Conservation (phyloP, 2,329 filamentous ascomycete species). For the Hypocreales sp. region DNA sequence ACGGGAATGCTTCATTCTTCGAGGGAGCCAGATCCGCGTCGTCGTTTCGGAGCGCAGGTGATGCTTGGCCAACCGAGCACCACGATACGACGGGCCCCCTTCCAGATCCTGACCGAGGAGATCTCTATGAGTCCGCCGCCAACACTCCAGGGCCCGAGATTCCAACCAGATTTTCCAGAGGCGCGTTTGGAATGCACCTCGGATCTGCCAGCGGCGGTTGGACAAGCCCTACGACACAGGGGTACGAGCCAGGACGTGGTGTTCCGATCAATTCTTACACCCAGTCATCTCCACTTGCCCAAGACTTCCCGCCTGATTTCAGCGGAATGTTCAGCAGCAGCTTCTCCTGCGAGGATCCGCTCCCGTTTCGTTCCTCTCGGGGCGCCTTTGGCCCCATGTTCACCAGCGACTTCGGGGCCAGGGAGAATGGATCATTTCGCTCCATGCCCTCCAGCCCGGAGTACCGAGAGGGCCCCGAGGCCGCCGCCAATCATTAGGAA, state of each 20-base stretch:
- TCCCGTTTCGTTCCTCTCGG: slow-evolving; percentile 2
- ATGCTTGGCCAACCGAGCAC: no score
- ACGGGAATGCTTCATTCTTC: no score
- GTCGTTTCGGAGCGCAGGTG: slow-evolving; percentile 1
- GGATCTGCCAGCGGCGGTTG: not conserved
- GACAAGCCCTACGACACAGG: not conserved
- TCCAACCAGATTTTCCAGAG: not conserved
- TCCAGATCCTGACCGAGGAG: no score
- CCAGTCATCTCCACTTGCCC: not conserved
- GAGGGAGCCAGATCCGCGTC: not conserved
- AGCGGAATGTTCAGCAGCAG: not conserved
- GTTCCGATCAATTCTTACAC: not conserved
- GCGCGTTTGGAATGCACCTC: slow-evolving; percentile 1
- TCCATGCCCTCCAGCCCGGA: slow-evolving; percentile 2
- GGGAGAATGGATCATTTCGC: not conserved
- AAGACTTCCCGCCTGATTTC: slow-evolving; percentile 1
- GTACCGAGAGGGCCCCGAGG: no score
- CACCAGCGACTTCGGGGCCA: not conserved
- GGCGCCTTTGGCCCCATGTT: slow-evolving; percentile 4
- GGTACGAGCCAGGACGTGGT: not conserved
- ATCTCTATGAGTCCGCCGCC: no score
- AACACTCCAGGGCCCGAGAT: no score
- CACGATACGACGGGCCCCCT: no score
- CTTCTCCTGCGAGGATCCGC: not conserved
- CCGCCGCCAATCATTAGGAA: no score